Conservation (phyloP, 1,139 yeast genomes). For the Suhomyces kunorum region DNA sequence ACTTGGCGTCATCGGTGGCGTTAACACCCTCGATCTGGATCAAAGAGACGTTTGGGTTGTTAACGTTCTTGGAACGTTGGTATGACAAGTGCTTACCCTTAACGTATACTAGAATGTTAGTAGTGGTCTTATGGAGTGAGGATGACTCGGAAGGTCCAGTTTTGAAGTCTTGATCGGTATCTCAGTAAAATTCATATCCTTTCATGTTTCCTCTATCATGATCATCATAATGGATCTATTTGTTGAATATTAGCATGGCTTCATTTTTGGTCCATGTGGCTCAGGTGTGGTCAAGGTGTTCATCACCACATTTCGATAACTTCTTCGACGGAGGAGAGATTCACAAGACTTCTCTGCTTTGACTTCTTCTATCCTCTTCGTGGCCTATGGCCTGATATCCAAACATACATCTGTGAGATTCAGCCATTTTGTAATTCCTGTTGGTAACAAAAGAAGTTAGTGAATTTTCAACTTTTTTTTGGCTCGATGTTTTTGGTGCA, state of each 20-base stretch:
- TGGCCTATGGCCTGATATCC: slow-evolving; percentile 2
- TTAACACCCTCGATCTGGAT: slow-evolving; percentile 96
- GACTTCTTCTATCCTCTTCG: background rate
- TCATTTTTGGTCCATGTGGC: background rate
- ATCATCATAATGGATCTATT: too few relatives aligned
- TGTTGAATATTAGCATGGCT: too few relatives aligned
- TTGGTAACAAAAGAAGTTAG: slow-evolving; percentile 14
- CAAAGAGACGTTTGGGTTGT: slow-evolving; percentile 97
- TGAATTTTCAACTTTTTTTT: slow-evolving; percentile 18
- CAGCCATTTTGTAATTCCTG: slow-evolving; percentile 66
- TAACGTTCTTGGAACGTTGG: slow-evolving; percentile 99
- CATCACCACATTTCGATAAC: background rate
- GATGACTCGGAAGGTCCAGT: background rate
- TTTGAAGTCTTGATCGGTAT: background rate
- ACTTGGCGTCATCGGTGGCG: slow-evolving; percentile 90
- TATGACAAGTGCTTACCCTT: slow-evolving; percentile 99
- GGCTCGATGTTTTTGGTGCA: slow-evolving; percentile 14
- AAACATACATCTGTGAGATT: slow-evolving; percentile 92
- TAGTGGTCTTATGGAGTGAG: slow-evolving; percentile 20
- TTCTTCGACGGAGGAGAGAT: background rate
- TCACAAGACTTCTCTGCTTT: background rate
- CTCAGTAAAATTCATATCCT: too few relatives aligned
- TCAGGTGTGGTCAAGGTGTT: background rate
- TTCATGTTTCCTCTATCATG: too few relatives aligned
- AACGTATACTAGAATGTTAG: slow-evolving; percentile 86